phyloP scores from a whole-genome alignment of 2,329 filamentous ascomycete genomes.

The Fusarium metavorans region DNA sequence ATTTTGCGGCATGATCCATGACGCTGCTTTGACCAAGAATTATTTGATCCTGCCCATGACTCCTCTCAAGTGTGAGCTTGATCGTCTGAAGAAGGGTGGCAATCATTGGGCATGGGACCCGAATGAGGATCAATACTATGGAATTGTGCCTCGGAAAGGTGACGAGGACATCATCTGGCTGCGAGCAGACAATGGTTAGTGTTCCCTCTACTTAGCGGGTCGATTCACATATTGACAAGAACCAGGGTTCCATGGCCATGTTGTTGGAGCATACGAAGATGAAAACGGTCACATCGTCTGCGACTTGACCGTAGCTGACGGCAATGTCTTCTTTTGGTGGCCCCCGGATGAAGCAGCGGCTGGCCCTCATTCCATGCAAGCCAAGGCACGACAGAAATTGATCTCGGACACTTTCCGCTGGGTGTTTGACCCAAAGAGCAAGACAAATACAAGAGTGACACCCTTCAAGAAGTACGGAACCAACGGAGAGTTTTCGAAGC shows the following conservation, averaged over 20 bases:
- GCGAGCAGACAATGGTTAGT: conserved; percentile 15
- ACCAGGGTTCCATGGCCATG: conserved; percentile 22
- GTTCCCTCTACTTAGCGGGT: fast-evolving
- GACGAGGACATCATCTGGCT: conserved; percentile 14
- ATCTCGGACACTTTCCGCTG: conserved; percentile 11
- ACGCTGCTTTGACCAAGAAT: conserved; percentile 19
- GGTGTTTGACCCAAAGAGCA: conserved; percentile 8
- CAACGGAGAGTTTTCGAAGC: conserved; percentile 18
- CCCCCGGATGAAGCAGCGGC: not conserved
- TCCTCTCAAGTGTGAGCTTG: conserved; percentile 2
- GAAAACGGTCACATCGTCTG: conserved; percentile 20
- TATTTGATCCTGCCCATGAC: conserved; percentile 22
- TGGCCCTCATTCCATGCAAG: not conserved
- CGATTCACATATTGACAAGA: not conserved
- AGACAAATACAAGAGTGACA: not conserved
- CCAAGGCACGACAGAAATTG: conserved; percentile 3
- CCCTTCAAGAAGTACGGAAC: conserved; percentile 5
- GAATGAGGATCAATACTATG: conserved; percentile 1
- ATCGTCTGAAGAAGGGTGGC: conserved; percentile 7
- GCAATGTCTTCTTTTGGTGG: conserved; percentile 30
- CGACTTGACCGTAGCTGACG: conserved; percentile 18
- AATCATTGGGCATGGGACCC: conserved; percentile 25
- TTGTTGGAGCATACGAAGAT: conserved; percentile 23
- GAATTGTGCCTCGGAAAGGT: conserved; percentile 12
- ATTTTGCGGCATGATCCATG: conserved; percentile 23